Evolutionary conservation across 2,329 filamentous ascomycete genomes (phyloP).

Genomic region (Cordyceps militaris): DNA sequence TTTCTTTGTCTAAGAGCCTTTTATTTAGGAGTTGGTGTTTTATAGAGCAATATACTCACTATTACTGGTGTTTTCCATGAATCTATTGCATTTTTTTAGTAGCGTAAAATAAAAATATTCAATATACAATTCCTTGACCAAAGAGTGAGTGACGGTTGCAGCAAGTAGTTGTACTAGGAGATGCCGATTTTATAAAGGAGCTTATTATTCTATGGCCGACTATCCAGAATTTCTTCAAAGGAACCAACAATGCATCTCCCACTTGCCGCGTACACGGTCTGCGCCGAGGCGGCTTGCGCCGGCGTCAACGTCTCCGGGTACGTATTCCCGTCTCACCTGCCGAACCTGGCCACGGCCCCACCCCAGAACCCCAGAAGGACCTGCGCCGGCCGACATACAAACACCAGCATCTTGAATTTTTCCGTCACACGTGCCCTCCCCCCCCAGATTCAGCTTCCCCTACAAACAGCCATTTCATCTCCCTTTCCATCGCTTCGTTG

Average conservation of each 20-base stretch:
- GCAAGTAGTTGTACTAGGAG: too few relatives aligned
- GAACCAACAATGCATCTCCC: too few relatives aligned
- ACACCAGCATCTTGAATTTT: not conserved
- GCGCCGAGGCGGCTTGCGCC: not conserved
- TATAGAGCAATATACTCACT: not conserved
- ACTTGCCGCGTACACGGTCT: too few relatives aligned
- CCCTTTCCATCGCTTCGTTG: not conserved
- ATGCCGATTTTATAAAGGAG: too few relatives aligned
- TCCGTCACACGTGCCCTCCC: not conserved
- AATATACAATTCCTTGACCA: not conserved
- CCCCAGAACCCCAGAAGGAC: not conserved
- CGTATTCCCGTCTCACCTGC: not conserved
- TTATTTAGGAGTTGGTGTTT: not conserved
- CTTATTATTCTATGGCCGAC: too few relatives aligned
- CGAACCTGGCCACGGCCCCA: not conserved
- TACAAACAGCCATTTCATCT: not conserved
- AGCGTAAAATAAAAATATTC: too few relatives aligned
- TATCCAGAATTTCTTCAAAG: too few relatives aligned
- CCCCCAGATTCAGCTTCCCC: not conserved
- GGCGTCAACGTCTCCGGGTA: not conserved
- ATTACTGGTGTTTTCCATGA: too few relatives aligned
- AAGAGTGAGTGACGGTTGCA: too few relatives aligned
- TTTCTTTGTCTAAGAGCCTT: not conserved
- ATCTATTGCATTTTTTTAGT: too few relatives aligned
- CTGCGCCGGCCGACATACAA: conserved; percentile 1